Evolutionary conservation across 345 rosid species (phyloP).

Genomic region (Bruguiera gymnorhiza): DNA sequence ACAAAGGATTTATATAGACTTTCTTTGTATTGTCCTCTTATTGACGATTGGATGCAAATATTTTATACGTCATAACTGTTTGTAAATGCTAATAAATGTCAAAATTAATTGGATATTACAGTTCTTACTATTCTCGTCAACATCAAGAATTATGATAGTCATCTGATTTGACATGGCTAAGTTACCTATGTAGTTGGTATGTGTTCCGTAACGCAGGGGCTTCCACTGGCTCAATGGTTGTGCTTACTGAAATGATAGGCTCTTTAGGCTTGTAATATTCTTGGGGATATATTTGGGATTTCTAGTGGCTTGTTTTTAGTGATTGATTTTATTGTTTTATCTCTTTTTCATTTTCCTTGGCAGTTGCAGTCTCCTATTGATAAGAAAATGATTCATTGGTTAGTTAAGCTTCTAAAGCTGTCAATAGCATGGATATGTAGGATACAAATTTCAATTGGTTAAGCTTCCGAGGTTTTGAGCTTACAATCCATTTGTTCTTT

Average conservation of each 20-base stretch:
- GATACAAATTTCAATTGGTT: neutral
- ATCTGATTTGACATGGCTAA: neutral
- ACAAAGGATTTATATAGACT: neutral
- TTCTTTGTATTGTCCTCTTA: neutral
- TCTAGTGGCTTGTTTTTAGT: neutral
- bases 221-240: too few species aligned
- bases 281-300: neutral
- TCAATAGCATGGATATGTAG: neutral
- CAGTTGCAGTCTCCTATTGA: neutral
- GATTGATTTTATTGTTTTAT: neutral
- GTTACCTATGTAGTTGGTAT: neutral
- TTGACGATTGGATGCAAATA: neutral
- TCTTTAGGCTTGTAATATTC: conserved; percentile 2
- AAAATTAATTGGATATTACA: too few species aligned
- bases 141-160: too few species aligned
- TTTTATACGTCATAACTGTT: neutral
- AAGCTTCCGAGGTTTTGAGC: neutral
- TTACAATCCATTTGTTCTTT: conserved; percentile 9
- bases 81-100: too few species aligned
- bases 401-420: neutral
- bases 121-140: too few species aligned
- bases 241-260: neutral
- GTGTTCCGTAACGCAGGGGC: too few species aligned
- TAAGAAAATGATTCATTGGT: neutral
- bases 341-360: neutral